A percentile compares a stretch with the other conserved stretches of the same genome.
These are phyloP conservation scores for Suillus weaverae DNA, from an alignment of 768 basidiomycete genomes.

Conservation along the genomic window DNA sequence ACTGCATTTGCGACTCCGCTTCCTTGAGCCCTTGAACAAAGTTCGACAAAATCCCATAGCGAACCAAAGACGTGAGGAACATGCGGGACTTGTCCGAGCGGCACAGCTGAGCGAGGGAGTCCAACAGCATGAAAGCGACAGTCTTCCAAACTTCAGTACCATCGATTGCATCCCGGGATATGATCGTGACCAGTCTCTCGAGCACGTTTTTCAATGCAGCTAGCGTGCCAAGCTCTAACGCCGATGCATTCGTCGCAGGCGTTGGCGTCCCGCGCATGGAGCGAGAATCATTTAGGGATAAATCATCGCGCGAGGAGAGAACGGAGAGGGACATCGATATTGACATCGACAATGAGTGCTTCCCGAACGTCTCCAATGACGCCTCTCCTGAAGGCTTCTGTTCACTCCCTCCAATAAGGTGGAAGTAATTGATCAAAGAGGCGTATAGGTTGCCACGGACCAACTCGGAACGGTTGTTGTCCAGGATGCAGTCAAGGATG, in stretches of 20 bases:
- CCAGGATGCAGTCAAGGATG: conserved; percentile 72
- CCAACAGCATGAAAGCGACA: conserved; percentile 87
- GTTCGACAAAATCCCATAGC: conserved; percentile 76
- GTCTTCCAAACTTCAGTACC: conserved; percentile 98
- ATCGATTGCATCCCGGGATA: conserved; percentile 91
- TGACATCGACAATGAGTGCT: conserved; percentile 22
- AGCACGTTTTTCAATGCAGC: conserved; percentile 63
- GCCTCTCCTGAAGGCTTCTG: conserved; percentile 15
- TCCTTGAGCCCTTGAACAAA: conserved; percentile 87
- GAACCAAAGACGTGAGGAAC: conserved; percentile 56
- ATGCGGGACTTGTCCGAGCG: conserved; percentile 66
- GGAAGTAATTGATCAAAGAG: conserved; percentile 83
- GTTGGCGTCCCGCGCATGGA: conserved; percentile 23
- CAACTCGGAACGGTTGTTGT: conserved; percentile 77
- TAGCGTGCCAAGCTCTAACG: conserved; percentile 64
- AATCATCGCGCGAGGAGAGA: conserved; percentile 40
- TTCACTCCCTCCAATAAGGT: conserved; percentile 47
- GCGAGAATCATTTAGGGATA: conserved; percentile 39
- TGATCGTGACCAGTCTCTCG: conserved; percentile 69
- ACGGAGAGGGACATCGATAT: conserved; percentile 39
- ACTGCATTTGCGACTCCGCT: conserved; percentile 69
- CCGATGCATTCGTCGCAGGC: conserved; percentile 23
- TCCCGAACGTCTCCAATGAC: conserved; percentile 22
- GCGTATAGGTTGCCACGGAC: conserved; percentile 96
- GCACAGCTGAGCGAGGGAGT: conserved; percentile 74